phyloP scores from a whole-genome alignment of 148 eudicot species.

The Diospyros kaki region DNA sequence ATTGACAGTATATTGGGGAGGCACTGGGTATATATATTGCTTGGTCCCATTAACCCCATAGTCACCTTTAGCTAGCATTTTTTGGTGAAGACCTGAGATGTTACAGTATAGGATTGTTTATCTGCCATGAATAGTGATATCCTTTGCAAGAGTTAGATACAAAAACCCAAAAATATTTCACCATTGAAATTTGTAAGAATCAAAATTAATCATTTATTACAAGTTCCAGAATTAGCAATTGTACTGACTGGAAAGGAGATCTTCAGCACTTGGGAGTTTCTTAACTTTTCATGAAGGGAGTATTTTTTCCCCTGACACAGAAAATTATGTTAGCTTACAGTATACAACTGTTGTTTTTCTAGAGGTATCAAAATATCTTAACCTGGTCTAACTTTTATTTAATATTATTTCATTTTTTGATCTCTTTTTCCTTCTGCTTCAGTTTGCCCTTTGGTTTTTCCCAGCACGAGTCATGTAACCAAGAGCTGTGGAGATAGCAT shows the following conservation, averaged over 20 bases:
- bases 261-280: no score
- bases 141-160: neutral
- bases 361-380: neutral
- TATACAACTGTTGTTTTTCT: neutral
- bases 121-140: neutral
- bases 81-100: no score
- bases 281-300: neutral
- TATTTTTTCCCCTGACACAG: neutral
- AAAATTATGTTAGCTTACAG: neutral
- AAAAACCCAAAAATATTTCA: no score
- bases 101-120: neutral
- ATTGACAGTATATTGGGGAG: no score
- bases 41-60: no score
- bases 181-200: no score
- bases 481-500: slow-evolving; percentile 49
- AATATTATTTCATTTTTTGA: neutral
- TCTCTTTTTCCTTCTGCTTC: slow-evolving; percentile 23
- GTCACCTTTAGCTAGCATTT: no score
- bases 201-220: no score
- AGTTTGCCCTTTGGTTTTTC: slow-evolving; percentile 88
- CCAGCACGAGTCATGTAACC: slow-evolving; percentile 47
- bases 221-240: no score
- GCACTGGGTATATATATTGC: no score
- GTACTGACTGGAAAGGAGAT: no score
- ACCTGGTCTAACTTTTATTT: neutral